Percentiles rank a stretch among this genome's conserved stretches.
Conservation (phyloP, 306 rosid species). For the Prunus fruticosa region DNA sequence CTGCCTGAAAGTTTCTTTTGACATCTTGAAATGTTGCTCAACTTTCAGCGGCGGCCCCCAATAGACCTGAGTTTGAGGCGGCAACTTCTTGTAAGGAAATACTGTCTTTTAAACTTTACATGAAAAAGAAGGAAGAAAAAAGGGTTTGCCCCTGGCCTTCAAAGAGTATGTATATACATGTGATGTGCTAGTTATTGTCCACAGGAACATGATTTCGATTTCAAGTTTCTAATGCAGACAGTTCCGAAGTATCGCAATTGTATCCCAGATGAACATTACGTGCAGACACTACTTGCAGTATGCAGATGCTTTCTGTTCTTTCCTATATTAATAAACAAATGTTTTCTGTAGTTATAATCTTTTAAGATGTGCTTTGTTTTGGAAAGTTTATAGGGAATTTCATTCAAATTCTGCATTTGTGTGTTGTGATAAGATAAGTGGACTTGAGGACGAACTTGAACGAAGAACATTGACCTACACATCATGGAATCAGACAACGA, state of each 20-base stretch:
- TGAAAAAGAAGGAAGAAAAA: not conserved
- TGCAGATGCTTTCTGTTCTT: not conserved
- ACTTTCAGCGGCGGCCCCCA: conserved; percentile 28
- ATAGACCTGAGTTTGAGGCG: not conserved
- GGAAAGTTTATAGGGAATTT: not conserved
- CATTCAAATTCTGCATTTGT: not conserved
- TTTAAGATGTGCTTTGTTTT: not conserved
- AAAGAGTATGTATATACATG: not conserved
- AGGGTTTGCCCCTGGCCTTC: not conserved
- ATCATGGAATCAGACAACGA: conserved; percentile 25
- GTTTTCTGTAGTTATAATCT: not conserved
- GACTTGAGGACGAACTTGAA: conserved; percentile 28
- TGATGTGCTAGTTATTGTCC: not conserved
- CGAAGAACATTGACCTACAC: conserved; percentile 33
- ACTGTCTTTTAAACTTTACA: not conserved
- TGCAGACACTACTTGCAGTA: conserved; percentile 11
- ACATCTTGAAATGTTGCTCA: not conserved
- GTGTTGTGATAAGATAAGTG: conserved; percentile 18
- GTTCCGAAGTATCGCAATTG: not conserved
- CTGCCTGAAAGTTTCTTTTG: not conserved
- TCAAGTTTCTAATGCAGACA: not conserved
- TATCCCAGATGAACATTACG: conserved; percentile 16
- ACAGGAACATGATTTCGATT: not conserved
- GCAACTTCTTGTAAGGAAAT: conserved; percentile 19
- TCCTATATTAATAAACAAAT: not conserved